Conservation (phyloP, 768 basidiomycete species). For the Podaxis sp. region DNA sequence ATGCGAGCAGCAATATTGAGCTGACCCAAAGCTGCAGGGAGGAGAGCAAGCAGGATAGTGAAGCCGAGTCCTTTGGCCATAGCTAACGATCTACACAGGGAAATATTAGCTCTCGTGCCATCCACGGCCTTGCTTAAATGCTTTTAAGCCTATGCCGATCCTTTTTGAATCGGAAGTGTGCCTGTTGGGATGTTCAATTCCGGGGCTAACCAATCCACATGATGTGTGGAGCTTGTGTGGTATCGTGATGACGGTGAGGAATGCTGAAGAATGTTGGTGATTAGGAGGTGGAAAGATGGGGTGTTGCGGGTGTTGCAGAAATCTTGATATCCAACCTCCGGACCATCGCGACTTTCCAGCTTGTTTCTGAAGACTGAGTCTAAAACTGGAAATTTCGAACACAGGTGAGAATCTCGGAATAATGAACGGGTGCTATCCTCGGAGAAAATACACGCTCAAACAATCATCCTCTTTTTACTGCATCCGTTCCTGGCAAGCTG, state of each 20-base stretch:
- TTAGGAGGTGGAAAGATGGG: not conserved
- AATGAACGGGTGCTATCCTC: not conserved
- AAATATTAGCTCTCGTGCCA: not conserved
- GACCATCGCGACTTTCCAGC: not conserved
- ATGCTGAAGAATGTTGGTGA: not conserved
- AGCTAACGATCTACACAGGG: not conserved
- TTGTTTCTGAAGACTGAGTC: not conserved
- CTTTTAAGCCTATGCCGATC: not conserved
- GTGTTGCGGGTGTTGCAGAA: not conserved
- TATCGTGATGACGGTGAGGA: not conserved
- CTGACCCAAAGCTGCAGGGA: conserved; percentile 35
- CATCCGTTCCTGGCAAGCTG: not conserved
- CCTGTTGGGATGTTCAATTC: not conserved
- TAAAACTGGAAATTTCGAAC: not conserved
- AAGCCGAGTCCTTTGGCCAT: conserved; percentile 2
- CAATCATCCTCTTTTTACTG: not conserved
- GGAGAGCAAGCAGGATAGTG: conserved; percentile 6
- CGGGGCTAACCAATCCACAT: not conserved
- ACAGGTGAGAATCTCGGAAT: not conserved
- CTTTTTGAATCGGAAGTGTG: not conserved
- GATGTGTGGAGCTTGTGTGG: not conserved
- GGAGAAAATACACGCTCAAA: not conserved
- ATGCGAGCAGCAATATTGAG: conserved; percentile 46
- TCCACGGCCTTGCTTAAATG: not conserved
- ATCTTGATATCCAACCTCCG: not conserved